Percentiles rank a stretch among this genome's conserved stretches.
Evolutionary conservation across 2,329 filamentous ascomycete genomes (phyloP).

Genomic region (Trichoderma citrinoviride): DNA sequence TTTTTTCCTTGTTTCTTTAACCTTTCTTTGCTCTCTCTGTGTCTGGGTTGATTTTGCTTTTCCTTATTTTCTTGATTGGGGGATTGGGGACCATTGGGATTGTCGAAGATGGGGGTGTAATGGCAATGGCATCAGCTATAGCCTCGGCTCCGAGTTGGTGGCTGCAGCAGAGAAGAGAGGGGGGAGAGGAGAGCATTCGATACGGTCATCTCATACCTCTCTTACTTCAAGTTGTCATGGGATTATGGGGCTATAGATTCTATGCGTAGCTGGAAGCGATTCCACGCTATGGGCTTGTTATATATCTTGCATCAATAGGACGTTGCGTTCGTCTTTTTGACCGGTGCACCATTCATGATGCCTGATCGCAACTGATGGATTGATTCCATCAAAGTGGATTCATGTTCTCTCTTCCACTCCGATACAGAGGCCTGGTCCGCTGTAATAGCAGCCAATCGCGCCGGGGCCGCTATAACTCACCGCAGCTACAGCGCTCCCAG

Average conservation of each 20-base stretch:
- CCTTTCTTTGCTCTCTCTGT: neutral
- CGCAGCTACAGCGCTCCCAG: neutral
- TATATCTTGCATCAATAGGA: neutral
- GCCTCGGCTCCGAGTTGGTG: constrained; percentile 10
- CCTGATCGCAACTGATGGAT: too few species aligned
- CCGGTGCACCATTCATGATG: too few species aligned
- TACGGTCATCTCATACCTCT: constrained; percentile 8
- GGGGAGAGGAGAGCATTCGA: neutral
- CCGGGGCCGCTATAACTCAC: neutral
- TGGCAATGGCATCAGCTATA: neutral
- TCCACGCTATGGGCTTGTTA: constrained; percentile 13
- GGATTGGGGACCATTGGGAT: neutral
- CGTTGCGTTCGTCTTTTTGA: neutral
- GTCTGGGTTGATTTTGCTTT: constrained; percentile 4
- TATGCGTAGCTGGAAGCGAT: constrained; percentile 21
- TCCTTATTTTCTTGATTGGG: constrained; percentile 5
- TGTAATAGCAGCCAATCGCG: neutral
- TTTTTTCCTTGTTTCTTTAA: neutral
- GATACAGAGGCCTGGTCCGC: too few species aligned
- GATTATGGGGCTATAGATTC: constrained; percentile 19
- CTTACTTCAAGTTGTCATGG: neutral
- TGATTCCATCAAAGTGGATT: neutral
- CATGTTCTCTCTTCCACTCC: neutral
- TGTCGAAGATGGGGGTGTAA: neutral
- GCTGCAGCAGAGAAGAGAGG: neutral